phyloP scores from a whole-genome alignment of 1,284 basidiomycete genomes.

The Ustilago shanxiensis region DNA sequence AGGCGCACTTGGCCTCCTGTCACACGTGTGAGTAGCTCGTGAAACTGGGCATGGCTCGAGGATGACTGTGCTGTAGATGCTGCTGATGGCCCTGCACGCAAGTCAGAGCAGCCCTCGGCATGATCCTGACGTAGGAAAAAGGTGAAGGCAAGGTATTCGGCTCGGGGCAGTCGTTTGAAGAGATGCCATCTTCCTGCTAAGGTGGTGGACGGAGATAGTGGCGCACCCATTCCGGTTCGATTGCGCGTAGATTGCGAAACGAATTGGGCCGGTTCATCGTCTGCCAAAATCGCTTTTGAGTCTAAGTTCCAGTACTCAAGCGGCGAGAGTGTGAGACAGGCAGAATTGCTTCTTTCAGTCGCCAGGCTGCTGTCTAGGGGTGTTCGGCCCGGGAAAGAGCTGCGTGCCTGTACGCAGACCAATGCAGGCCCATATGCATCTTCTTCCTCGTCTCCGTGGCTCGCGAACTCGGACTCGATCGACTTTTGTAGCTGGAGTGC shows the following conservation, averaged over 20 bases:
- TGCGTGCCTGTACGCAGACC: constrained; percentile 32
- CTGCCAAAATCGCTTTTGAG: constrained; percentile 33
- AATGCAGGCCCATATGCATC: neutral
- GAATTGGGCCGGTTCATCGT: constrained; percentile 51
- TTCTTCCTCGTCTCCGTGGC: neutral
- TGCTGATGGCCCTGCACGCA: neutral
- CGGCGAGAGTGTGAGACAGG: constrained; percentile 62
- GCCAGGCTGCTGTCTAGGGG: neutral
- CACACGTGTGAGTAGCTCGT: constrained; percentile 49
- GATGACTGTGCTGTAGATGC: constrained; percentile 1
- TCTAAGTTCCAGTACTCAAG: constrained; percentile 62
- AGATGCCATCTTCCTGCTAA: constrained; percentile 65
- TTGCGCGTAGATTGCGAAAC: constrained; percentile 52
- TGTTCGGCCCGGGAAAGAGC: constrained; percentile 41
- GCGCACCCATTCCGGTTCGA: constrained; percentile 40
- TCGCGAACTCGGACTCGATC: constrained; percentile 43
- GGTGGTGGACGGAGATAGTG: constrained; percentile 62
- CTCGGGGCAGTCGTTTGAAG: constrained; percentile 63
- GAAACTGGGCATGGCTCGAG: constrained; percentile 38
- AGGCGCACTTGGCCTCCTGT: constrained; percentile 58
- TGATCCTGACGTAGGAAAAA: constrained; percentile 56
- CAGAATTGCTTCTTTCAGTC: neutral
- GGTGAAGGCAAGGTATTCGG: constrained; percentile 66
- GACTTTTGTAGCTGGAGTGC: constrained; percentile 58
- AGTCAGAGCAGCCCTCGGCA: constrained; percentile 17